Conservation (phyloP, 345 rosid genomes). For the Euphorbia peplus region DNA sequence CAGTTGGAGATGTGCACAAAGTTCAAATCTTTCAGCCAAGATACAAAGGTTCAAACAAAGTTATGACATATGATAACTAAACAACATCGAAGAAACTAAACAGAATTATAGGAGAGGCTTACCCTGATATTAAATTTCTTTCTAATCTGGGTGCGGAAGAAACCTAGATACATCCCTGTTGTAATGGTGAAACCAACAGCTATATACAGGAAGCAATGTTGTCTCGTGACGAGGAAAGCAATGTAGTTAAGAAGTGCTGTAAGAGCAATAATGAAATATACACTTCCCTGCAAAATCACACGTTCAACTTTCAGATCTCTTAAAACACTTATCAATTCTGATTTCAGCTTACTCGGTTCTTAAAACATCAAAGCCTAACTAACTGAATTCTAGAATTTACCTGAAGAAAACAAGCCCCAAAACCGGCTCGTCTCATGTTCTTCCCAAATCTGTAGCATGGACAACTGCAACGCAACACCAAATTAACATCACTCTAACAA, state of each 20-base stretch:
- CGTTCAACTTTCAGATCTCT: slow-evolving; percentile 9
- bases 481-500: slow-evolving; percentile 16
- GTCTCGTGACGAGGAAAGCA: slow-evolving; percentile 56
- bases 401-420: slow-evolving; percentile 82
- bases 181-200: slow-evolving; percentile 51
- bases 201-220: slow-evolving; percentile 63
- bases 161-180: slow-evolving; percentile 60
- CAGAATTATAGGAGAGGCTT: slow-evolving; percentile 20
- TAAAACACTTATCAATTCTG: not conserved
- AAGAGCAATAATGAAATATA: slow-evolving; percentile 49
- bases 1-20: not conserved
- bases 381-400: slow-evolving; percentile 26
- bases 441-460: slow-evolving; percentile 90
- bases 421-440: slow-evolving; percentile 83
- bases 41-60: not conserved
- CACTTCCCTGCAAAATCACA: slow-evolving; percentile 52
- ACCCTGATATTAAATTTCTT: slow-evolving; percentile 83
- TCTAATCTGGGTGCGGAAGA: slow-evolving; percentile 61
- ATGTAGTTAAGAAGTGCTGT: slow-evolving; percentile 42
- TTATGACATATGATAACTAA: not conserved
- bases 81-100: not conserved
- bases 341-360: not conserved
- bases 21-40: not conserved
- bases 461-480: slow-evolving; percentile 54
- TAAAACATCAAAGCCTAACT: not conserved